phyloP scores from a whole-genome alignment of 2,329 filamentous ascomycete genomes.

The Fusarium sp. region DNA sequence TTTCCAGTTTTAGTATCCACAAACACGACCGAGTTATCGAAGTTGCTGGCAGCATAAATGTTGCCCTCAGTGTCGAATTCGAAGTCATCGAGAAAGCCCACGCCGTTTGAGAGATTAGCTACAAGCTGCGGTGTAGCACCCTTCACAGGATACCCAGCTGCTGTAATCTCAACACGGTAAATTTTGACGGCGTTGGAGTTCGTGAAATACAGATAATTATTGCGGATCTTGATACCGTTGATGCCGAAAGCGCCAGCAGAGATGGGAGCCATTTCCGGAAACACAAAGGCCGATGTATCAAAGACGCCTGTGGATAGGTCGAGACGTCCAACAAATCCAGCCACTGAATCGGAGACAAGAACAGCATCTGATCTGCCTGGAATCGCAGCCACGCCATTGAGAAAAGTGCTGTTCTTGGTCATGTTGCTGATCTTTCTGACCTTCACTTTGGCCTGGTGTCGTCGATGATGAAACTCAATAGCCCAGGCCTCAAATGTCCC shows the following conservation, averaged over 20 bases:
- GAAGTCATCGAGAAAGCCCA: conserved; percentile 40
- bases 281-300: neutral
- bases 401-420: conserved; percentile 8
- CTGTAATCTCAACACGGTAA: conserved; percentile 27
- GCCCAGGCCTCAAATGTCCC: conserved; percentile 15
- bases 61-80: conserved; percentile 28
- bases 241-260: neutral
- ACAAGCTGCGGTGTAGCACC: conserved; percentile 35
- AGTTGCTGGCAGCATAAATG: conserved; percentile 37
- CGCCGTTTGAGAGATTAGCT: conserved; percentile 14
- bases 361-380: neutral
- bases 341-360: neutral
- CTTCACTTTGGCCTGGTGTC: neutral
- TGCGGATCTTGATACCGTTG: conserved; percentile 1
- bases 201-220: neutral
- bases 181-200: conserved; percentile 20
- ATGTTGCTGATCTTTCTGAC: conserved; percentile 12
- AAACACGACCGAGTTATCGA: conserved; percentile 36
- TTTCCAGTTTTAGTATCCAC: conserved; percentile 22
- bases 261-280: conserved; percentile 4
- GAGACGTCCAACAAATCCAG: conserved; percentile 6
- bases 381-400: conserved; percentile 6
- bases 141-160: conserved; percentile 17
- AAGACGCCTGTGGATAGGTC: neutral
- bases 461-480: neutral